Percentiles rank a stretch among this genome's conserved stretches.
phyloP scores from a whole-genome alignment of 257 asterid species.

The Ocimum tenuiflorum region DNA sequence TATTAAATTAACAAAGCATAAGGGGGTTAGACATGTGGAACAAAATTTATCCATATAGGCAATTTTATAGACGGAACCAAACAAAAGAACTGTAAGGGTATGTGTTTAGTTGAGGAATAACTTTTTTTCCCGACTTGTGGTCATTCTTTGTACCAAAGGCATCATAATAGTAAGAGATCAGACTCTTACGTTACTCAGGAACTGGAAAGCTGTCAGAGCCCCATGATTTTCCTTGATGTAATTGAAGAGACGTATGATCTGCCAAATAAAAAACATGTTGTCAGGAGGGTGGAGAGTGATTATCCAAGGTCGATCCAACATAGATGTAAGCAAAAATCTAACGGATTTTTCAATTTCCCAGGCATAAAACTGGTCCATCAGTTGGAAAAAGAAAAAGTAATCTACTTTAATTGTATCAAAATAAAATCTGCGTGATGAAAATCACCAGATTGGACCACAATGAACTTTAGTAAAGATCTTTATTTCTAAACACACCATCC shows the following conservation, averaged over 20 bases:
- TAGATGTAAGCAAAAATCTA: neutral
- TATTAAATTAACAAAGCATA: neutral
- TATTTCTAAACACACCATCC: neutral
- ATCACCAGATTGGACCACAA: neutral
- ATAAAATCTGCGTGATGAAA: neutral
- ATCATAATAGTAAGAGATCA: conserved; percentile 18
- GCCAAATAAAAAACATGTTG: conserved; percentile 30
- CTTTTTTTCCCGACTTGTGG: neutral
- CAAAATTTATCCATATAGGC: neutral
- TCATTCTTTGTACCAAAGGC: conserved; percentile 12
- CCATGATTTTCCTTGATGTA: conserved; percentile 84
- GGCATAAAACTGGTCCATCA: neutral
- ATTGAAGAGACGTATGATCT: conserved; percentile 80
- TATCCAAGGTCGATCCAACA: conserved; percentile 10
- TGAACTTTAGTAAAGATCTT: neutral
- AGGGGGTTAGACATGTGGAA: neutral
- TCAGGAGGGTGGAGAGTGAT: conserved; percentile 22
- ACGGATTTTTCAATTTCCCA: neutral
- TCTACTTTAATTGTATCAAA: no score
- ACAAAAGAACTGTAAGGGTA: neutral
- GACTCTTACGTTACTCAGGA: conserved; percentile 75
- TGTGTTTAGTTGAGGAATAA: neutral
- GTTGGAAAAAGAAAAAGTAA: neutral
- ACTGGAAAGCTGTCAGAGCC: conserved; percentile 68
- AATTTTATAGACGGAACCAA: neutral